Evolutionary conservation across 306 rosid genomes (phyloP).

Genomic region (Pyrus betulifolia): DNA sequence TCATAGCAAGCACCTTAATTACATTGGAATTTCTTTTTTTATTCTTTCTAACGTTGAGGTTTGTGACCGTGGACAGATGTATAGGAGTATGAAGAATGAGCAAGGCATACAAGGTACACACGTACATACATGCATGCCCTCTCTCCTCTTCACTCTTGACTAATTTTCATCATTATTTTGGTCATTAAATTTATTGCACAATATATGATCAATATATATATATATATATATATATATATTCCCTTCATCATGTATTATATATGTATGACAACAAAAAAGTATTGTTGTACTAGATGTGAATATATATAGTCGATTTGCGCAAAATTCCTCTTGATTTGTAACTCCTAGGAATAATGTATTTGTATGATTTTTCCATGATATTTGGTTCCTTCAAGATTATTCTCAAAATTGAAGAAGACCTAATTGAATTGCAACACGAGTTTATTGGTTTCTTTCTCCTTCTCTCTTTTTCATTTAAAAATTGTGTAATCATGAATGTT

Average conservation of each 20-base stretch:
- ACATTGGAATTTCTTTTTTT: background rate
- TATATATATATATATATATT: no score
- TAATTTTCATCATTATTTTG: background rate
- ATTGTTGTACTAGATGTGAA: background rate
- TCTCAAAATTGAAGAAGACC: no score
- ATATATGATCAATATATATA: background rate
- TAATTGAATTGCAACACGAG: no score
- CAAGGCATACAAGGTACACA: conserved; percentile 52
- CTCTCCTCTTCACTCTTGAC: background rate
- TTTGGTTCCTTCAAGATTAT: no score
- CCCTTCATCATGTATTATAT: background rate
- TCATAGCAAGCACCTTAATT: no score
- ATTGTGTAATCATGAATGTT: background rate
- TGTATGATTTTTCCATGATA: background rate
- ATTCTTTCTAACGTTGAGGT: conserved; percentile 22
- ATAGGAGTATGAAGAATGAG: conserved; percentile 74
- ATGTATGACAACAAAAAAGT: background rate
- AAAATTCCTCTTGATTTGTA: background rate
- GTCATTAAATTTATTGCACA: background rate
- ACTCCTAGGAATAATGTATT: background rate
- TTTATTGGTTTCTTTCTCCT: background rate
- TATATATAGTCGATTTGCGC: background rate
- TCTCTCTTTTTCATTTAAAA: background rate
- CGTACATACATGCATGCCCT: conserved; percentile 14
- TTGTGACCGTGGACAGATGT: conserved; percentile 55